Base-by-base conservation (phyloP, 139 green algal genomes). In the Chlamydomonas eustigma region DNA sequence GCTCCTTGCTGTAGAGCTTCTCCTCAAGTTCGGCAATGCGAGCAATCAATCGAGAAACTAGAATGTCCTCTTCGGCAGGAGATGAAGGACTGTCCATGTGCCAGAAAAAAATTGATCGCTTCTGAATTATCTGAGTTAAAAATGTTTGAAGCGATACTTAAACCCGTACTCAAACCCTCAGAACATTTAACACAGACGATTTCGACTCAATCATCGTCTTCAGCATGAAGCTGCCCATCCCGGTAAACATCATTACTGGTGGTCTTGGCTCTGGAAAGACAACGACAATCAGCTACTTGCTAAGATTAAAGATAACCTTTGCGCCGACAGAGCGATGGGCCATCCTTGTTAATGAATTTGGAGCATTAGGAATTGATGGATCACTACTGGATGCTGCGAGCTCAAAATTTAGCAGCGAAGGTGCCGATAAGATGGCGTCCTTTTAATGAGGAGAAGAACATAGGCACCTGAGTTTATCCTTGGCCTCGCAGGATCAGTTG, bases 301-400 rank as follows among this genome's bases (percentile, higher is more conserved):
- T 94, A 24, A 1, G 31, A 0, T 3, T 30, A 6, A 84, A 82
- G 51, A 87, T 50, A 0, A 4, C 66, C 31, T 33, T 68, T 28
- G 32, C 83, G 1, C 2, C 67, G 0, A 64, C 50, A 4, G 85
- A 93, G 50, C 37, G 76, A 5, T 93, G 89, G 89, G 86, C 84
- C 1, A 50, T 93, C 1, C 34, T 94, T 0, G 82, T 93, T 6
- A 94, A 94, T 39, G 90, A 93, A 38, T 90, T 91, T 80, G 90
- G 88, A 0, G 79, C 83, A 2, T 44, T 90, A 0, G 89, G 88
- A 37, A 79, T 93, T 2, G 89, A 93, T 51, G 86, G 76, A 3
- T 81, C 83, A 0, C 64, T 90, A 4, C 52, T 93, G 18, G 76
- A 89, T 52, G 28, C 12, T 58, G 44, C 44, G 18, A 69, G 58